Evolutionary conservation across 208 protist genomes (phyloP).

Genomic region (Trypanosomatidae sp.): DNA sequence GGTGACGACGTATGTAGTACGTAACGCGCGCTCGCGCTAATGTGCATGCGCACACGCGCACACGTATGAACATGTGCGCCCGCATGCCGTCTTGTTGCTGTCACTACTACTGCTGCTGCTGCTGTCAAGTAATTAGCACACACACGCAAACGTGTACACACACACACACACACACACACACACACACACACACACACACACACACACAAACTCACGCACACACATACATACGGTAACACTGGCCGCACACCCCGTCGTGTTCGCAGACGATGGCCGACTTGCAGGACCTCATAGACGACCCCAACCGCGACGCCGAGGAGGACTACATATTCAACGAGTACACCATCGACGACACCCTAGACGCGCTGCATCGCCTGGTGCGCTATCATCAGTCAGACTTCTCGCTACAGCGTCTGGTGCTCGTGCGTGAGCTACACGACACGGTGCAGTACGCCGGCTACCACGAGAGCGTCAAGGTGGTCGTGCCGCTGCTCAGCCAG

Average conservation of each 20-base stretch:
- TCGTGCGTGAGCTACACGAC: conserved; percentile 75
- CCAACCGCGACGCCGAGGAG: conserved; percentile 45
- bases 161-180: conserved; percentile 11
- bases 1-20: too few relatives aligned
- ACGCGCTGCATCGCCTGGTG: conserved; percentile 70
- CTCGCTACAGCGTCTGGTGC: conserved; percentile 78
- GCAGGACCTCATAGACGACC: conserved; percentile 32
- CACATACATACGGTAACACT: neutral
- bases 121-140: conserved; percentile 1
- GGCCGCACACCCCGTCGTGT: neutral
- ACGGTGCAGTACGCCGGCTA: conserved; percentile 77
- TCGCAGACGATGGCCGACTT: conserved; percentile 7
- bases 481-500: conserved; percentile 79
- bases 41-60: too few relatives aligned
- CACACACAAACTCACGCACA: neutral
- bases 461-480: conserved; percentile 44
- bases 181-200: conserved; percentile 6
- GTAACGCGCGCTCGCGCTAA: too few relatives aligned
- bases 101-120: neutral
- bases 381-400: conserved; percentile 86
- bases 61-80: too few relatives aligned
- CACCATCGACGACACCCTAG: conserved; percentile 87
- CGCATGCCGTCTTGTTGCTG: neutral
- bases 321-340: conserved; percentile 91
- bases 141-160: conserved; percentile 10